Base-by-base conservation (phyloP, 805 yeast genomes). In the Metschnikowia picachoensis region DNA sequence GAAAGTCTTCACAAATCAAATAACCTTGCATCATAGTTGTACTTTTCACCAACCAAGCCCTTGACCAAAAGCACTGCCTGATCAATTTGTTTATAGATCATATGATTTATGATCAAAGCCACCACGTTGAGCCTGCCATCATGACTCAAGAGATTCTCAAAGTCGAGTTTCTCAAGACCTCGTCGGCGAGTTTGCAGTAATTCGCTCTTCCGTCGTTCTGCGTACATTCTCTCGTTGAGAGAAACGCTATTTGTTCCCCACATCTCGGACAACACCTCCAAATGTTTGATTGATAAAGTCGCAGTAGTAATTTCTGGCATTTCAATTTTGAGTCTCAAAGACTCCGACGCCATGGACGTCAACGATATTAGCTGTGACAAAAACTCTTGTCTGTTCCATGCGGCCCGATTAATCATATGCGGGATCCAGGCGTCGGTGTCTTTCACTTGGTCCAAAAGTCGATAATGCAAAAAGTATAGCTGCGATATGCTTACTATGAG, bases 31-130 rank as follows among this genome's bases (percentile, higher is more conserved):
- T 42, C 44, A 28, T 57, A 54, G 49, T 62, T 66, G 41, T 59
- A 67, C 48, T 60, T 60, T 39, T 67, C 72, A 11, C 72, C 71
- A 10, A 67, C 72, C 37, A 67, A 53, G 8, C 61, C 55, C 41
- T 66, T 67, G 27, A 62, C 58, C 13, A 58, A 47, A 8, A 66
- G 45, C 39, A 62, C 60, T 4, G 60, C 55, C 43, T 63, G 64
- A 49, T 67, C 72, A 3, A 66, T 39, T 17, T 62, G 52, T 35
- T 57, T 53, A 41, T 65, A 67, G 3, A 64, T 60, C 49, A 65
- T 45, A 47, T 67, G 72, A 6, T 58, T 56, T 32, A 64, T 50
- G 31, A 66, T 46, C 29, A 66, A 52, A 2, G 63, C 52, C 4
- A 66, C 64, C 4, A 62, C 57, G 31, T 56, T 56, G 13, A 57